Base-by-base conservation (phyloP, 2,329 filamentous ascomycete species). In the Elsinoe ampelina region DNA sequence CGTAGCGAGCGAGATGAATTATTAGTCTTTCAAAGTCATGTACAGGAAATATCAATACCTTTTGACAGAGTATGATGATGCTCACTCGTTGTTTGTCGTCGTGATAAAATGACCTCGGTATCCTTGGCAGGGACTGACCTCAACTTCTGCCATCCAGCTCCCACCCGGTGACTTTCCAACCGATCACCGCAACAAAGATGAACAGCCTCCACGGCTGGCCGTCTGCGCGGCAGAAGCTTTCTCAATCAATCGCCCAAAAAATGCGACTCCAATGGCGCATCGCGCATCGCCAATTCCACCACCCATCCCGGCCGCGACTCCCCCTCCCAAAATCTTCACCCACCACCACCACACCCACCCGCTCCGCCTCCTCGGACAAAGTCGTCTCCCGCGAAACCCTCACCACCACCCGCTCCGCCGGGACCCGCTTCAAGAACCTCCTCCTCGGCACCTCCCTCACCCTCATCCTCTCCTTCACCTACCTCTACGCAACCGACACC, bases 391-490 rank as follows among this genome's bases (percentile, higher is more conserved):
- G 43, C 12, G 52, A 55, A 43, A 20, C 36, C 22, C 17, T 60
- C 17, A 43, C 36, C 26, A 67, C 70, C 50, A 66, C 67, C 30
- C 67, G 66, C 36, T 74, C 73, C 3, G 62, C 72, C 0, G 68
- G 70, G 26, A 75, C 73, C 2, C 72, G 75, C 43, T 63, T 77
- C 12, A 75, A 74, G 60, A 79, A 78, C 63, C 58, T 79, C 58
- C 59, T 80, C 36, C 77, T 76, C 58, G 79, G 80, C 50, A 79
- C 80, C 17, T 73, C 79, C 1, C 63, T 85, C 41, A 70, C 77
- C 1, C 62, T 84, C 5, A 70, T 68, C 6, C 64, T 74, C 17
- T 67, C 68, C 26, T 72, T 73, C 48, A 73, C 71, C 57, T 79
- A 77, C 63, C 70, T 78, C 58, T 80, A 80, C 63, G 64, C 73